These are phyloP conservation scores for Laburnicola sp. DNA, from an alignment of 2,329 filamentous ascomycete species.

Conservation along the genomic window DNA sequence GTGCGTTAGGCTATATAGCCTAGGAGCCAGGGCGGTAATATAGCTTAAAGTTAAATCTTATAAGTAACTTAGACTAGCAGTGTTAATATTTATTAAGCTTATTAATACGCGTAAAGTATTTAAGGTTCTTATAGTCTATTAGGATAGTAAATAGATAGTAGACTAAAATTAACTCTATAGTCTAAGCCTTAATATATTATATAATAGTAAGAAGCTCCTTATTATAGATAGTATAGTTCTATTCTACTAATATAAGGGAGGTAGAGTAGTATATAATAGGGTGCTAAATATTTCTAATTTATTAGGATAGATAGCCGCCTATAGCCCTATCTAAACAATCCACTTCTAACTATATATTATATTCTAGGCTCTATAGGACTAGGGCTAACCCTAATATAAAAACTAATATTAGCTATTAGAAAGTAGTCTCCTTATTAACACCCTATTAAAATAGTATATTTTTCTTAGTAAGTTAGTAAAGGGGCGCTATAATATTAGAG, in stretches of 20 bases:
- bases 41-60: background rate
- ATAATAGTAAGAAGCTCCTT: background rate
- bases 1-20: background rate
- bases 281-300: background rate
- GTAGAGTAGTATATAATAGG: background rate
- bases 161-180: background rate
- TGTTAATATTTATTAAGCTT: slow-evolving; percentile 2
- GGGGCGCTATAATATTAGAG: background rate
- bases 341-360: background rate
- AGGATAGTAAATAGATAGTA: background rate
- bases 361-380: background rate
- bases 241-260: background rate
- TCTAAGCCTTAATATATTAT: background rate
- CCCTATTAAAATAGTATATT: background rate
- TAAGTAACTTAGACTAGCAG: background rate
- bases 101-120: background rate
- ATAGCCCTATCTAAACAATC: background rate
- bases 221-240: slow-evolving; percentile 3
- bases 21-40: background rate
- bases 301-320: background rate
- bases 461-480: background rate
- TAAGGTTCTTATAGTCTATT: slow-evolving; percentile 4
- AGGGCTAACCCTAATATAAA: background rate
- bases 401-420: background rate
- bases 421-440: too few relatives aligned